Base-by-base conservation (phyloP, 2,329 filamentous ascomycete genomes). In the Phaeosphaeriaceae sp. region DNA sequence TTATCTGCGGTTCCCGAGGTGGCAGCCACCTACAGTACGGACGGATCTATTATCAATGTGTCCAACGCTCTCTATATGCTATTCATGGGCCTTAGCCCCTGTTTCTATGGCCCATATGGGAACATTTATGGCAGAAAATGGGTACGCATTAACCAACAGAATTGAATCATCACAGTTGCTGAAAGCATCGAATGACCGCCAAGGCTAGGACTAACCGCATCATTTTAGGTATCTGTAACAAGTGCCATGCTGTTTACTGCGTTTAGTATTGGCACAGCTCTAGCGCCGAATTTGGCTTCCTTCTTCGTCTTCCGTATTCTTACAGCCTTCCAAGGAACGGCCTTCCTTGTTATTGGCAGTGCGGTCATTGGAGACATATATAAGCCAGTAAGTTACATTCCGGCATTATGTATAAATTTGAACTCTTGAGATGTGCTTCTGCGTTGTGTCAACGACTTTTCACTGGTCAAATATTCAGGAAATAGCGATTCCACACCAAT, bases 231-330 rank as follows among this genome's bases (percentile, higher is more conserved):
- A 6, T 85, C 82, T 26, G 72, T 89, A 9, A 68, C 78, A 12
- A 86, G 86, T 8, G 82, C 84, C 0, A 70, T 81, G 0, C 75
- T 89, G 1, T 90, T 92, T 72, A 83, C 86, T 42, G 77, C 77
- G 1, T 87, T 88, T 61, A 89, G 84, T n/a, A 77, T 90, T 23
- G 89, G 86, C 21, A 89, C 88, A 0, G 87, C 89, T 0, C 71
- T 92, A 11, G 81, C 89, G 3, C 88, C 88, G 0, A 88, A 90
- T 57, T 75, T 93, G 16, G 81, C 81, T 1, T 76, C 83, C 0
- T 93, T 90, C 70, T 90, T 89, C 66, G 78, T 90, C 42, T 90
- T 92, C 65, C 83, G 89, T 6, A 83, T 89, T 38, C 76, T 90
- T 21, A 89, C 87, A 1, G 89, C 88, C 0, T 88, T 91, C 60